phyloP scores from a whole-genome alignment of 2,329 filamentous ascomycete genomes.

The Sclerotinia nivalis region DNA sequence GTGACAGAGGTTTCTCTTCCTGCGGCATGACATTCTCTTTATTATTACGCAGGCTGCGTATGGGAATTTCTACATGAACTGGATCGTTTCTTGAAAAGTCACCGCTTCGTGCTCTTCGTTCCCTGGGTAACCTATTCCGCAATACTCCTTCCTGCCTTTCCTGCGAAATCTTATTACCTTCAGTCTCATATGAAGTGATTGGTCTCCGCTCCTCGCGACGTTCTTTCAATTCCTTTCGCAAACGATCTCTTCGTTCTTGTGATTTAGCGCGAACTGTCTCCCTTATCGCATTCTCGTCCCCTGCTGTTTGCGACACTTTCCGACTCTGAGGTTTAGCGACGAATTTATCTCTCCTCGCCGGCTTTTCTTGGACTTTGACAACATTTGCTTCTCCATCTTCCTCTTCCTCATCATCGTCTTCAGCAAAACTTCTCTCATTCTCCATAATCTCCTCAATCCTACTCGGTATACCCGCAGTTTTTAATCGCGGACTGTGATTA shows the following conservation, averaged over 20 bases:
- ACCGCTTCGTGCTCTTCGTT: slow-evolving; percentile 21
- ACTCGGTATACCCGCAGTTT: slow-evolving; percentile 20
- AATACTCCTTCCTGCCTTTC: slow-evolving; percentile 16
- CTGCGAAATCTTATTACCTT: slow-evolving; percentile 9
- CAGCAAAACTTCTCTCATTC: slow-evolving; percentile 28
- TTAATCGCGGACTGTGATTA: slow-evolving; percentile 28
- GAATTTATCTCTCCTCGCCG: background rate
- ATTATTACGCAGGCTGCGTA: background rate
- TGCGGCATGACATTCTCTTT: slow-evolving; percentile 16
- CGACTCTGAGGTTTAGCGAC: background rate
- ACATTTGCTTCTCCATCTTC: background rate
- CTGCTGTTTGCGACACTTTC: background rate
- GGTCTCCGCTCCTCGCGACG: slow-evolving; percentile 17
- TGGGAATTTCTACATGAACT: slow-evolving; percentile 1
- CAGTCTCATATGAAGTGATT: slow-evolving; percentile 17
- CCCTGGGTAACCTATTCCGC: background rate
- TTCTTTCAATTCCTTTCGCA: slow-evolving; percentile 18
- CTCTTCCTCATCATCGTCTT: slow-evolving; percentile 18
- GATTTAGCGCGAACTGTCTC: slow-evolving; percentile 3
- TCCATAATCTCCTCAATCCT: slow-evolving; percentile 36
- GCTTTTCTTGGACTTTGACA: background rate
- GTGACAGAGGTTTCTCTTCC: slow-evolving; percentile 13
- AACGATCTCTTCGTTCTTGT: slow-evolving; percentile 15
- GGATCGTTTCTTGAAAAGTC: slow-evolving; percentile 4
- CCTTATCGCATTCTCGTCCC: background rate